These are phyloP conservation scores for Colletotrichum somersetense DNA, from an alignment of 2,329 filamentous ascomycete species.

Conservation along the genomic window DNA sequence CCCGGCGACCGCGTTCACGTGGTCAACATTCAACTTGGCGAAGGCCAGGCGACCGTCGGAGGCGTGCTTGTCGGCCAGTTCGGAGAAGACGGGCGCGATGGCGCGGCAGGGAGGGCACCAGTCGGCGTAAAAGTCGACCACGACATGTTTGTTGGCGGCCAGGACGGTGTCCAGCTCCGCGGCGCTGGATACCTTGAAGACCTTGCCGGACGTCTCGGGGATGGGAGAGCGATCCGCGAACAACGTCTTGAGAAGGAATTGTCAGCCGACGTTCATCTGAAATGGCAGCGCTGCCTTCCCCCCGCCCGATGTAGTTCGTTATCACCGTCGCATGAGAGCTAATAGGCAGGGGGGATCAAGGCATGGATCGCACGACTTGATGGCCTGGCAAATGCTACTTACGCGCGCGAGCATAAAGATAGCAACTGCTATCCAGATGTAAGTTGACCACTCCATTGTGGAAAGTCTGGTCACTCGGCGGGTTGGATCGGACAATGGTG, in stretches of 20 bases:
- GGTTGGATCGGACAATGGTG: not conserved
- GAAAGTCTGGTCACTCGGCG: no score
- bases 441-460: conserved; percentile 19
- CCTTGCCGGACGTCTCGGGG: conserved; percentile 55
- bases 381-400: not conserved
- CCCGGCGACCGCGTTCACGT: conserved; percentile 61
- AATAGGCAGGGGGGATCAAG: not conserved
- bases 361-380: not conserved
- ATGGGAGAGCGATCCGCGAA: conserved; percentile 51
- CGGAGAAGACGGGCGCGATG: conserved; percentile 59
- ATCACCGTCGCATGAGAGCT: not conserved
- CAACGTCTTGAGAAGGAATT: conserved; percentile 24
- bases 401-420: conserved; percentile 18
- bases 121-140: conserved; percentile 63
- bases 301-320: not conserved
- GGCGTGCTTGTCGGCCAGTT: conserved; percentile 55
- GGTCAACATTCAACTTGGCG: conserved; percentile 71
- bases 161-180: conserved; percentile 47
- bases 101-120: conserved; percentile 65
- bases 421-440: conserved; percentile 13
- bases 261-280: not conserved
- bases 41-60: conserved; percentile 61
- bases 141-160: conserved; percentile 13
- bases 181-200: conserved; percentile 50
- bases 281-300: not conserved